Conservation (phyloP, 345 rosid genomes). For the Hibiscus syriacus region DNA sequence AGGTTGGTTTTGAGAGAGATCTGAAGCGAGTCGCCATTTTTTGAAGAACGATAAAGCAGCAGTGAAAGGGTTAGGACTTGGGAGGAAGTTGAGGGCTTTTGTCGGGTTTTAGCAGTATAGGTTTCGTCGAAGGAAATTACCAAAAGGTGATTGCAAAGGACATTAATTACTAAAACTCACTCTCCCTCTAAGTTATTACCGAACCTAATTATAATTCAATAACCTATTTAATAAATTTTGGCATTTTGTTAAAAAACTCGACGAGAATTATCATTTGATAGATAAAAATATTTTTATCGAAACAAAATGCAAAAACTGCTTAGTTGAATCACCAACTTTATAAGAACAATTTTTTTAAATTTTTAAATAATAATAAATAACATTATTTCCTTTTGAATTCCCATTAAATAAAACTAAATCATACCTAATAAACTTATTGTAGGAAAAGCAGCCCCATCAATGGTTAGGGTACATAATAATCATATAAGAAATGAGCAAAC, state of each 20-base stretch:
- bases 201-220: neutral
- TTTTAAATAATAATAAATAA: neutral
- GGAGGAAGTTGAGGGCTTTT: constrained; percentile 11
- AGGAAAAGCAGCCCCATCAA: neutral
- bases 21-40: constrained; percentile 75
- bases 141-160: neutral
- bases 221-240: neutral
- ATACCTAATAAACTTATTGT: neutral
- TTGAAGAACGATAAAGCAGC: neutral
- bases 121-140: neutral
- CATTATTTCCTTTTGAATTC: neutral
- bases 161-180: neutral
- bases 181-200: neutral
- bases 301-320: too few species aligned
- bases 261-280: too few species aligned
- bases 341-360: neutral
- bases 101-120: constrained; percentile 13
- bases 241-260: too few species aligned
- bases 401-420: neutral
- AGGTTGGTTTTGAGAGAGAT: constrained; percentile 57
- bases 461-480: neutral
- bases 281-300: too few species aligned
- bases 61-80: constrained; percentile 14
- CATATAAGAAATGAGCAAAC: neutral
- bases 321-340: neutral